Conservation (phyloP, 2,329 filamentous ascomycete genomes). For the Verruconis gallopava region DNA sequence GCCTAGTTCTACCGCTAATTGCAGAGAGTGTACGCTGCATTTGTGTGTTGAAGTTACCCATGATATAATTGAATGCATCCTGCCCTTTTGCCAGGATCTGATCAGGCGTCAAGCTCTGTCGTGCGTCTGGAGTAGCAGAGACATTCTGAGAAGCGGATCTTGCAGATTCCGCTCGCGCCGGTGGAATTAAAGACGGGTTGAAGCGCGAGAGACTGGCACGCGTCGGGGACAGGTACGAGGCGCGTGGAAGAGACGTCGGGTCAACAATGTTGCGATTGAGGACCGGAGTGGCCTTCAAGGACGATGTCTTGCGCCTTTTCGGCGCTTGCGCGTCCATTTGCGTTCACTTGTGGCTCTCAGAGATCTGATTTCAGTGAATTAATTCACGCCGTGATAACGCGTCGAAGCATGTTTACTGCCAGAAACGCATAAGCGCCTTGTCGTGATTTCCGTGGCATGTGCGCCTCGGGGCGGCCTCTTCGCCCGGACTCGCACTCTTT, state of each 20-base stretch:
- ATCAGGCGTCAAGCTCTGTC: constrained; percentile 3
- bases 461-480: too few relatives aligned
- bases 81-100: constrained; percentile 4
- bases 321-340: constrained; percentile 12
- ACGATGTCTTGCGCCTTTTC: constrained; percentile 24
- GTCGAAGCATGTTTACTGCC: too few relatives aligned
- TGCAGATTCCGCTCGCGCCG: neutral
- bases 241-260: constrained; percentile 6
- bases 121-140: neutral
- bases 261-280: constrained; percentile 13
- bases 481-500: too few relatives aligned
- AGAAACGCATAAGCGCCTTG: too few relatives aligned
- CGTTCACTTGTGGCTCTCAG: too few relatives aligned
- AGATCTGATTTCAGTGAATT: too few relatives aligned
- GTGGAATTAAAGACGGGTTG: constrained; percentile 17
- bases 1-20: neutral
- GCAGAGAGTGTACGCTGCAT: neutral
- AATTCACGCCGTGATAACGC: too few relatives aligned
- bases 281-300: constrained; percentile 15
- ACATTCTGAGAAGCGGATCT: neutral
- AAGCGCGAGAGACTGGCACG: constrained; percentile 27
- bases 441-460: too few relatives aligned
- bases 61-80: constrained; percentile 8
- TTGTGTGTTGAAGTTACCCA: neutral
- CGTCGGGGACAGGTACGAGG: constrained; percentile 26